Evolutionary conservation across 2,329 filamentous ascomycete genomes (phyloP), one percentile per base, ranked within the genome.

Genomic region (Chrysosporium queenslandicum): DNA sequence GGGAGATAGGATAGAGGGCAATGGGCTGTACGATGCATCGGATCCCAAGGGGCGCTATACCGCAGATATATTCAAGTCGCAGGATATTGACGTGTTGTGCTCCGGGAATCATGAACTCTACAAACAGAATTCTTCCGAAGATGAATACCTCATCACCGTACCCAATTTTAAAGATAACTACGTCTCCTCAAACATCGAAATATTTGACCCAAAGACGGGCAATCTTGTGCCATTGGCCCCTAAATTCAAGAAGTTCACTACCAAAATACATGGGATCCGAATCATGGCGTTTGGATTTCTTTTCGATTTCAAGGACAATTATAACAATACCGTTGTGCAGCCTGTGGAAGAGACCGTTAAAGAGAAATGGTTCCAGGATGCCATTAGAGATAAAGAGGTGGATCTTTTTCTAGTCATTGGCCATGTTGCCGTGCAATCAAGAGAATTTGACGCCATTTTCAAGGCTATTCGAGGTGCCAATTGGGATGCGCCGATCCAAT

Each of bases 51-150:
- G 92, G 20, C 77, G 83, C 63, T 96, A 89, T 66, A 88, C 87
- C 1, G 91, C 88, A 64, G 86, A 91, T 58, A 92, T 97, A 52
- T 82, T 92, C 64, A 83, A 82, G 56, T 76, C 94, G 63, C 88
- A 95, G 64, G 70, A 82, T 40, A 82, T 96, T 59, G 91, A 97
- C 64, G 71, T 95, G 23, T 77, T 97, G 45, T 91, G 83, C 60
- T 85, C 84, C 0, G 92, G 92, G 46, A 98, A 98, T 63, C 92
- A 98, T 71, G 92, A 98, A 72, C 78, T 98, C 11, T 98, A 98
- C 74, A 81, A 88, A 60, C 73, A 78, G 52, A 83, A 83, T 56
- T 86, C 89, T 0, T 86, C 88, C 18, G 79, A 85, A 49, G 78
- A 82, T 55, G 92, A 97, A 66, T 86, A 86, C 64, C 75, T 81